A percentile compares a stretch with the other conserved stretches of the same genome.
Conservation (phyloP, 2,329 filamentous ascomycete species). For the Fusarium chaquense region DNA sequence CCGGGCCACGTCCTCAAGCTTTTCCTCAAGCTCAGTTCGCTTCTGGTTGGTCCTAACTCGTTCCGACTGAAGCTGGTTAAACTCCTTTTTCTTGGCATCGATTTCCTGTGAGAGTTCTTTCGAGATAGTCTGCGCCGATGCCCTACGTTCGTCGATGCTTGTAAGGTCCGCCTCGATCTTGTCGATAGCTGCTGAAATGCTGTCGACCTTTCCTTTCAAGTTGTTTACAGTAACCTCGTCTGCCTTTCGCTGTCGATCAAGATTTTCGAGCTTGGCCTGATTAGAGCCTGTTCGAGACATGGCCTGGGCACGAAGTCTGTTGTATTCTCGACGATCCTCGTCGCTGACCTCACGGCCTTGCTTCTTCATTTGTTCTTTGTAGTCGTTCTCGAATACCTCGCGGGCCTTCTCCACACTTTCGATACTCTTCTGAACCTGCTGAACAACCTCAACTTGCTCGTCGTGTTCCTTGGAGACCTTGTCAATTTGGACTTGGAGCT, state of each 20-base stretch:
- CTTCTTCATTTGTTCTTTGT: constrained; percentile 84
- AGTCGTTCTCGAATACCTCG: constrained; percentile 87
- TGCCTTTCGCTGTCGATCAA: constrained; percentile 89
- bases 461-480: constrained; percentile 82
- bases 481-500: constrained; percentile 74
- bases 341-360: constrained; percentile 89
- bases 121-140: constrained; percentile 70
- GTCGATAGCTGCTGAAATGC: constrained; percentile 77
- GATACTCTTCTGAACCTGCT: constrained; percentile 83
- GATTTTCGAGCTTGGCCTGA: constrained; percentile 84
- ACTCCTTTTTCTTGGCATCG: constrained; percentile 88
- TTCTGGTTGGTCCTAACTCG: constrained; percentile 83
- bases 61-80: constrained; percentile 87
- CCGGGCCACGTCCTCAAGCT: constrained; percentile 82
- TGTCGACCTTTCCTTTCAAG: constrained; percentile 88
- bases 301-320: constrained; percentile 84
- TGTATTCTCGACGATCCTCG: constrained; percentile 90
- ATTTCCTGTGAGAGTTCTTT: constrained; percentile 82
- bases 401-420: constrained; percentile 90
- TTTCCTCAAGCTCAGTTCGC: constrained; percentile 90
- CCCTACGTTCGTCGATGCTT: constrained; percentile 76
- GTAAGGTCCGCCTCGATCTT: constrained; percentile 79
- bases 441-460: constrained; percentile 73
- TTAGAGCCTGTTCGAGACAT: constrained; percentile 84
- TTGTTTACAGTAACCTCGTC: constrained; percentile 92